phyloP scores from a whole-genome alignment of 2,329 filamentous ascomycete species.

The Nectriaceae sp. region DNA sequence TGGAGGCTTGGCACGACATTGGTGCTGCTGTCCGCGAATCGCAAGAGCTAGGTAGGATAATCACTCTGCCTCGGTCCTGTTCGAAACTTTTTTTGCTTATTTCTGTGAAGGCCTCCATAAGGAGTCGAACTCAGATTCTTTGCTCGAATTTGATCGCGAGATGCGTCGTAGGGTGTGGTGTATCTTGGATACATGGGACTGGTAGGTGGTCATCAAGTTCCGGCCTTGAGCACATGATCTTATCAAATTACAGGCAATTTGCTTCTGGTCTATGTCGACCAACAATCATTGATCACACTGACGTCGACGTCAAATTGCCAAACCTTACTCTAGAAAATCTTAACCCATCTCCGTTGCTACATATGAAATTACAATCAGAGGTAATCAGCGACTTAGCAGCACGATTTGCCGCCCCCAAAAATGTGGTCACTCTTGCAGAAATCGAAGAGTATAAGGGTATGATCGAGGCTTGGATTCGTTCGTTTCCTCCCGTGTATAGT shows the following conservation, averaged over 20 bases:
- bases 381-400: constrained; percentile 29
- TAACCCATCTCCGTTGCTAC: constrained; percentile 33
- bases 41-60: constrained; percentile 31
- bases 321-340: constrained; percentile 35
- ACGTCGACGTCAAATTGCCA: constrained; percentile 35
- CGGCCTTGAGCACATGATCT: too few species aligned
- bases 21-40: constrained; percentile 35
- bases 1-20: constrained; percentile 38
- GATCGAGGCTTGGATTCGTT: constrained; percentile 43
- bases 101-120: constrained; percentile 28
- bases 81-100: constrained; percentile 1
- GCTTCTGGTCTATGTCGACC: constrained; percentile 34
- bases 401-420: constrained; percentile 31
- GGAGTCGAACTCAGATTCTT: constrained; percentile 23
- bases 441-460: constrained; percentile 31
- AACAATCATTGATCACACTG: constrained; percentile 35
- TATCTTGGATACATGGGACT: constrained; percentile 38
- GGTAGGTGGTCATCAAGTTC: constrained; percentile 26
- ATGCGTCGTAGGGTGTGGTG: constrained; percentile 39
- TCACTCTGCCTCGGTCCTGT: not conserved
- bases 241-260: constrained; percentile 34
- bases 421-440: constrained; percentile 29
- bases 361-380: constrained; percentile 40
- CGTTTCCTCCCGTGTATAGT: constrained; percentile 43
- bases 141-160: constrained; percentile 37